Percentiles rank a stretch among this genome's conserved stretches.
Evolutionary conservation across 2,329 filamentous ascomycete genomes (phyloP).

Genomic region (Biscogniauxia mediterranea): DNA sequence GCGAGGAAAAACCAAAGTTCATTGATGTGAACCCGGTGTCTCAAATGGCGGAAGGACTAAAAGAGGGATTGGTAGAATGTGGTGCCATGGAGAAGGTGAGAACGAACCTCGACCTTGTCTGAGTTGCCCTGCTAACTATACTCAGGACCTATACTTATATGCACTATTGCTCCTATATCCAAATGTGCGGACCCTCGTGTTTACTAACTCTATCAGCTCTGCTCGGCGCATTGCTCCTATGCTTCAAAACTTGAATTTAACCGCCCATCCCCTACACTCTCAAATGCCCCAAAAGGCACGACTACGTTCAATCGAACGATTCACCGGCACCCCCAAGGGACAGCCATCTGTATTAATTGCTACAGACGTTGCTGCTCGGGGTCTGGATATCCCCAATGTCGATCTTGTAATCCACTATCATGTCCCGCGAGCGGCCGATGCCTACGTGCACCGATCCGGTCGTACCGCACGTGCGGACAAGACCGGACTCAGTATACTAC

Average conservation of each 20-base stretch:
- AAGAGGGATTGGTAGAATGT: constrained; percentile 90
- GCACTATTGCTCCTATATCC: constrained; percentile 80
- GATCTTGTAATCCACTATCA: constrained; percentile 95
- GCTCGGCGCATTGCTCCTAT: constrained; percentile 84
- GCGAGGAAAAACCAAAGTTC: constrained; percentile 79
- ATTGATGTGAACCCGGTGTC: constrained; percentile 87
- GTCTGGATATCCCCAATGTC: constrained; percentile 88
- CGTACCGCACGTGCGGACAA: constrained; percentile 83
- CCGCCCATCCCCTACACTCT: constrained; percentile 78
- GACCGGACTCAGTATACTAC: constrained; percentile 77
- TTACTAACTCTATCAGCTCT: constrained; percentile 93
- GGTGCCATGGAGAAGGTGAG: constrained; percentile 85
- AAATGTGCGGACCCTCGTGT: constrained; percentile 78
- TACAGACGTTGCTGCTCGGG: constrained; percentile 89
- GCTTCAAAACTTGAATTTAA: constrained; percentile 76
- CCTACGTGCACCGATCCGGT: constrained; percentile 93
- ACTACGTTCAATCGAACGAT: constrained; percentile 86
- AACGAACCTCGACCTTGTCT: constrained; percentile 4
- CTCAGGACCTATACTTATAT: constrained; percentile 86
- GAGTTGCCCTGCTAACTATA: constrained; percentile 10
- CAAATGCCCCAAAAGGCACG: constrained; percentile 96
- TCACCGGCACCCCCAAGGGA: constrained; percentile 62
- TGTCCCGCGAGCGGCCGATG: constrained; percentile 84
- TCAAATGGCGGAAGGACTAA: constrained; percentile 83
- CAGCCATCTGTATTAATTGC: constrained; percentile 72